phyloP scores from a whole-genome alignment of 2,329 filamentous ascomycete genomes.

The Clarireedia paspali region DNA sequence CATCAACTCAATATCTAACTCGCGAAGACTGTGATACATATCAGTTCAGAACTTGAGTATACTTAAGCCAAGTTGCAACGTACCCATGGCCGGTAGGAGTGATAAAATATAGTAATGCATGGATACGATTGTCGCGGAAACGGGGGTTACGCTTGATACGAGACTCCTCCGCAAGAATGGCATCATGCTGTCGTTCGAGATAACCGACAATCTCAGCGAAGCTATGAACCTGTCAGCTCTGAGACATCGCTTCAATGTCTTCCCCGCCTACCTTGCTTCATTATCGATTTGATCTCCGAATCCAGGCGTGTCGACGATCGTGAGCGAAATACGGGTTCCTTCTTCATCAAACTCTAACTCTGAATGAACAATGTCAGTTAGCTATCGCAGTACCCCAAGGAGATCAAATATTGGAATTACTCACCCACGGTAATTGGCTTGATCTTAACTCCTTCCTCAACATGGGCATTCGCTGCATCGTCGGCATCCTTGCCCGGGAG shows the following conservation, averaged over 20 bases:
- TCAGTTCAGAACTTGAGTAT: conserved; percentile 12
- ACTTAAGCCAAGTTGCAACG: conserved; percentile 27
- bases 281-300: conserved; percentile 99
- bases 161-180: conserved; percentile 97
- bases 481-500: conserved; percentile 88
- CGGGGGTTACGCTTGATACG: conserved; percentile 99
- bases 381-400: conserved; percentile 12
- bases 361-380: conserved; percentile 34
- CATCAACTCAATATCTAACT: conserved; percentile 99
- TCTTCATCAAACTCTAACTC: conserved; percentile 96
- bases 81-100: conserved; percentile 94
- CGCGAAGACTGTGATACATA: conserved; percentile 63
- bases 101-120: conserved; percentile 98
- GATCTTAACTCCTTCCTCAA: conserved; percentile 97
- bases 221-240: conserved; percentile 41
- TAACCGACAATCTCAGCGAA: conserved; percentile 98
- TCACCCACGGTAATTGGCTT: conserved; percentile 96
- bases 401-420: conserved; percentile 29
- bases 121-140: conserved; percentile 98
- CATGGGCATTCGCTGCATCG: conserved; percentile 77
- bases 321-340: conserved; percentile 94
- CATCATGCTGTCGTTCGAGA: conserved; percentile 98
- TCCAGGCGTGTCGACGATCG: conserved; percentile 95
- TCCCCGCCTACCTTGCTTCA: conserved; percentile 69
- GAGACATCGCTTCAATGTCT: background rate